These are phyloP conservation scores for Sophora flavescens DNA, from an alignment of 306 rosid genomes.

Conservation along the genomic window DNA sequence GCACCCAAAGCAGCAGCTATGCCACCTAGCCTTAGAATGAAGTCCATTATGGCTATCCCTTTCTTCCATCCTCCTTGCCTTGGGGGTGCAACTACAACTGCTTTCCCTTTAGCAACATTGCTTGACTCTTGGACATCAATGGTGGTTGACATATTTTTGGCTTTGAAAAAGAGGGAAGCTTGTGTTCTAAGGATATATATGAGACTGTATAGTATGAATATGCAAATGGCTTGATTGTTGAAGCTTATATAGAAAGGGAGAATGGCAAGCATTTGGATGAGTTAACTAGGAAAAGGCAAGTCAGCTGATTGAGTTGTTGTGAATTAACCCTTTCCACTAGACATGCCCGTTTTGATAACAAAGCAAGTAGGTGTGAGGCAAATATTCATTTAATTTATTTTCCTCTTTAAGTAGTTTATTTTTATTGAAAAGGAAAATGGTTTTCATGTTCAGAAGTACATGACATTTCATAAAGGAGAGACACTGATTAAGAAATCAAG, in stretches of 20 bases:
- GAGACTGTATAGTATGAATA: conserved; percentile 25
- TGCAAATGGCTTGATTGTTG: conserved; percentile 42
- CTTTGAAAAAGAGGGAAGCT: not conserved
- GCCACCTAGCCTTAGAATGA: conserved; percentile 81
- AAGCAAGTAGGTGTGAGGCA: conserved; percentile 16
- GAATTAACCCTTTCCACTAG: conserved; percentile 40
- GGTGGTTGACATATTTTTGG: conserved; percentile 67
- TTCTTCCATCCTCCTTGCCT: conserved; percentile 65
- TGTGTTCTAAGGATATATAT: not conserved
- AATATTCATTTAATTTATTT: not conserved
- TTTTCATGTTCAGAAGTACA: not conserved
- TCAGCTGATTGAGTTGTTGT: conserved; percentile 50
- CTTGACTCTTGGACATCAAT: conserved; percentile 66
- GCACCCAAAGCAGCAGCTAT: conserved; percentile 67
- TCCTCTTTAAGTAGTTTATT: not conserved
- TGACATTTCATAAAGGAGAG: too few species aligned
- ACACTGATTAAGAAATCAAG: too few species aligned
- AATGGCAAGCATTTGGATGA: conserved; percentile 12
- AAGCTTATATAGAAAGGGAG: conserved; percentile 48
- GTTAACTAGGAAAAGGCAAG: conserved; percentile 10
- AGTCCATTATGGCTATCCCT: conserved; percentile 74
- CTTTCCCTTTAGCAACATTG: conserved; percentile 56
- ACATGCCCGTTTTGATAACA: conserved; percentile 16
- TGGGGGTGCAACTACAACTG: conserved; percentile 33
- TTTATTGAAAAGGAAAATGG: not conserved